A percentile compares a stretch with the other conserved stretches of the same genome.
Conservation (phyloP, 768 basidiomycete species). For the Leccinum truebloodii region DNA sequence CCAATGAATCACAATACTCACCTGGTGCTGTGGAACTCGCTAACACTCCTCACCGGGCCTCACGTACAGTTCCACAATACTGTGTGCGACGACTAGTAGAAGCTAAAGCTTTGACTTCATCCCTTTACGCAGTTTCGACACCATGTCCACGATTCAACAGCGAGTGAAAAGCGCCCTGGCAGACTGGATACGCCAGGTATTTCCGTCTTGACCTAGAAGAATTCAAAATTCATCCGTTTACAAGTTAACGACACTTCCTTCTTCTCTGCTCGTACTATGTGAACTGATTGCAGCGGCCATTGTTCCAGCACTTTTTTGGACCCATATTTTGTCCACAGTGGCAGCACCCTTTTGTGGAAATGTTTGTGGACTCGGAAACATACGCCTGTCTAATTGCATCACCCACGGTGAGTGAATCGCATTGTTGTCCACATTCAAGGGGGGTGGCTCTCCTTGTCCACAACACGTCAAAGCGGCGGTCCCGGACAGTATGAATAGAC, state of each 20-base stretch:
- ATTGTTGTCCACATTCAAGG: constrained; percentile 13
- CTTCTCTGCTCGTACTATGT: not conserved
- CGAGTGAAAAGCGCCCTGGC: too few species aligned
- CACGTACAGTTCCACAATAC: not conserved
- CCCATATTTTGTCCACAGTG: constrained; percentile 7
- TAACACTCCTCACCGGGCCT: not conserved
- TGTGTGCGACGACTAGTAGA: too few species aligned
- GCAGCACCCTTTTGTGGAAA: not conserved
- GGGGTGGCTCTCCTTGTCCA: not conserved
- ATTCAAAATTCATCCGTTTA: not conserved
- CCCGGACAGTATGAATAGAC: constrained; percentile 15
- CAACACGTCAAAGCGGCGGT: constrained; percentile 14
- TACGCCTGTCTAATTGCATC: not conserved
- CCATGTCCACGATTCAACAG: not conserved
- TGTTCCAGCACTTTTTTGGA: not conserved
- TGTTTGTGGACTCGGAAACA: constrained; percentile 3
- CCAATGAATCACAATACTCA: not conserved
- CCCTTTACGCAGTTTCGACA: not conserved
- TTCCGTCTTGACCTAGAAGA: not conserved
- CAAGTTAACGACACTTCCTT: not conserved
- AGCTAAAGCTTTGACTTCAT: too few species aligned
- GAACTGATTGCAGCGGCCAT: not conserved
- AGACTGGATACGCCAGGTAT: too few species aligned
- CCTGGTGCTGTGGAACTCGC: too few species aligned
- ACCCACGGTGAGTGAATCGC: not conserved